Evolutionary conservation across 2,329 filamentous ascomycete species (phyloP).

Genomic region (Fusarium temperatum): DNA sequence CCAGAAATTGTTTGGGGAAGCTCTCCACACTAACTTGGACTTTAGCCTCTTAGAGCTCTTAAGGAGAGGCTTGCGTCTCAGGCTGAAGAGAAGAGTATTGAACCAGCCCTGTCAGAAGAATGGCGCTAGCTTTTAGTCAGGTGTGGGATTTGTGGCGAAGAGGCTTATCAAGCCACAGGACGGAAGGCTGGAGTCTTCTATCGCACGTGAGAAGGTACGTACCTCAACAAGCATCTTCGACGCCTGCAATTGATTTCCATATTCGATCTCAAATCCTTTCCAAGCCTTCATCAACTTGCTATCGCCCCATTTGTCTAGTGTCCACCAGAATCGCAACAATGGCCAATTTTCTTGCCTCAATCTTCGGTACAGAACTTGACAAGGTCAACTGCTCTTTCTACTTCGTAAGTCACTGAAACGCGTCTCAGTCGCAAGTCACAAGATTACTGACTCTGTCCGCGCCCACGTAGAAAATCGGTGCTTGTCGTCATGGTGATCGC

Average conservation of each 20-base stretch:
- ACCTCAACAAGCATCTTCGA: slow-evolving; percentile 29
- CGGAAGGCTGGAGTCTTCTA: slow-evolving; percentile 14
- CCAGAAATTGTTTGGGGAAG: slow-evolving; percentile 30
- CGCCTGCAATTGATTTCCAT: background rate
- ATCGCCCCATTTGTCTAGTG: background rate
- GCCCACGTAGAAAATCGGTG: slow-evolving; percentile 88
- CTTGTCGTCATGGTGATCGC: slow-evolving; percentile 96
- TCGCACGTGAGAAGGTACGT: slow-evolving; percentile 45
- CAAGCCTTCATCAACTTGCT: slow-evolving; percentile 26
- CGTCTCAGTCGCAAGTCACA: slow-evolving; percentile 14
- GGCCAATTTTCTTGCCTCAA: slow-evolving; percentile 98
- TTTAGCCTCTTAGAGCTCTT: slow-evolving; percentile 9
- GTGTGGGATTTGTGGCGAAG: slow-evolving; percentile 3
- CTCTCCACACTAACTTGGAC: slow-evolving; percentile 12
- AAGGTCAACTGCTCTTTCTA: slow-evolving; percentile 99
- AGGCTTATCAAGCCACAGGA: slow-evolving; percentile 23
- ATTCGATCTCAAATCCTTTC: slow-evolving; percentile 32
- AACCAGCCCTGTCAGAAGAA: slow-evolving; percentile 2
- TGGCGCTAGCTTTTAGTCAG: background rate
- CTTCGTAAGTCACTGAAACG: slow-evolving; percentile 52
- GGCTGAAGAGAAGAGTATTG: background rate
- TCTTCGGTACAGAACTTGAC: slow-evolving; percentile 99
- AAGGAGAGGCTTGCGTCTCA: slow-evolving; percentile 31
- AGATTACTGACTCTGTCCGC: slow-evolving; percentile 24
- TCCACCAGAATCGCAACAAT: slow-evolving; percentile 57